These are phyloP conservation scores for Xylariaceae sp. DNA, from an alignment of 2,329 filamentous ascomycete species.

Conservation along the genomic window DNA sequence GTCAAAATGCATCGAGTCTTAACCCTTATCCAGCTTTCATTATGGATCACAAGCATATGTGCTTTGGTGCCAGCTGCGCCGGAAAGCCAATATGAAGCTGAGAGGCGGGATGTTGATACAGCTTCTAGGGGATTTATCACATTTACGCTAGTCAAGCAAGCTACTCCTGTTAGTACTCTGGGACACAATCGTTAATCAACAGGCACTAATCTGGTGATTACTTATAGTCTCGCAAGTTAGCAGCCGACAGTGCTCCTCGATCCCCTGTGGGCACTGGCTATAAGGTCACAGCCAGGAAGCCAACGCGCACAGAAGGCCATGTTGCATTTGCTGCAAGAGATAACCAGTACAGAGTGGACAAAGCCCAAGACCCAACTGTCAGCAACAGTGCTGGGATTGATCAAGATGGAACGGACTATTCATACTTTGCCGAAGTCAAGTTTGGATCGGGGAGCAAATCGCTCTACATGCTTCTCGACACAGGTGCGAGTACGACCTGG, in stretches of 20 bases:
- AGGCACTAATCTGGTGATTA: slow-evolving; percentile 24
- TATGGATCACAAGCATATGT: slow-evolving; percentile 52
- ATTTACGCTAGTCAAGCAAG: slow-evolving; percentile 50
- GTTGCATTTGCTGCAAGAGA: slow-evolving; percentile 44
- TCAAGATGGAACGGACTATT: slow-evolving; percentile 70
- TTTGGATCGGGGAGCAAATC: slow-evolving; percentile 61
- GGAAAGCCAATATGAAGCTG: slow-evolving; percentile 15
- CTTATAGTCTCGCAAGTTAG: slow-evolving; percentile 42
- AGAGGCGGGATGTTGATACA: slow-evolving; percentile 19
- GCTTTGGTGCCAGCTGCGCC: slow-evolving; percentile 54
- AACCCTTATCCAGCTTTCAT: slow-evolving; percentile 52
- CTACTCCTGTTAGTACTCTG: slow-evolving; percentile 41
- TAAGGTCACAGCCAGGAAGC: slow-evolving; percentile 51
- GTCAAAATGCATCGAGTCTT: slow-evolving; percentile 38
- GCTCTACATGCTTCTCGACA: slow-evolving; percentile 69
- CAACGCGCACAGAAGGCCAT: slow-evolving; percentile 20
- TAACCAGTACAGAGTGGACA: slow-evolving; percentile 55
- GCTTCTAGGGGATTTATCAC: slow-evolving; percentile 41
- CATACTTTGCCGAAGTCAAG: slow-evolving; percentile 65
- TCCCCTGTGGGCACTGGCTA: slow-evolving; percentile 46
- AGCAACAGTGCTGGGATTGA: slow-evolving; percentile 60
- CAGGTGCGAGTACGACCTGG: slow-evolving; percentile 78
- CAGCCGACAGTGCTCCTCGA: slow-evolving; percentile 45
- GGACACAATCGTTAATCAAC: neutral
- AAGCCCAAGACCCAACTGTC: slow-evolving; percentile 52